phyloP scores from a whole-genome alignment of 257 asterid genomes.

The Scutellaria minor region DNA sequence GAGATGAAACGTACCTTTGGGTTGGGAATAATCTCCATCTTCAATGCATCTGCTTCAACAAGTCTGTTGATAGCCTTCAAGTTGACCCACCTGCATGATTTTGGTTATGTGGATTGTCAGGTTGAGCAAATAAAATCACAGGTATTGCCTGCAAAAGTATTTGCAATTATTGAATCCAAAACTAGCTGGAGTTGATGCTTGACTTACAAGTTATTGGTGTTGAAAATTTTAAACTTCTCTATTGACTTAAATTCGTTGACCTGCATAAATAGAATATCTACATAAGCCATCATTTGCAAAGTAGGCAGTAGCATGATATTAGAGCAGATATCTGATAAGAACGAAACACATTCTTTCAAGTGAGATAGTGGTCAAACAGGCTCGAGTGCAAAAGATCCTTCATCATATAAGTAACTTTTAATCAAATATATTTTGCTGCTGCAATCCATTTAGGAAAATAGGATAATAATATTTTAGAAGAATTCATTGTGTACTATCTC shows the following conservation, averaged over 20 bases:
- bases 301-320: constrained; percentile 29
- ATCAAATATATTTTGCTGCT: not conserved
- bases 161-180: constrained; percentile 11
- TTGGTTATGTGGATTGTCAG: constrained; percentile 27
- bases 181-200: constrained; percentile 15
- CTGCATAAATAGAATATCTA: constrained; percentile 49
- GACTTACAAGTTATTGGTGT: constrained; percentile 96
- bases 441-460: constrained; percentile 15
- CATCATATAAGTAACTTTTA: not conserved
- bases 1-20: constrained; percentile 66
- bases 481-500: constrained; percentile 16
- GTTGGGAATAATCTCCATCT: constrained; percentile 98
- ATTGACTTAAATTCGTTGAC: constrained; percentile 92
- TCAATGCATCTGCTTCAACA: constrained; percentile 73
- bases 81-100: constrained; percentile 86
- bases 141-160: constrained; percentile 6
- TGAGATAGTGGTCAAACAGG: constrained; percentile 19
- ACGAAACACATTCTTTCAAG: not conserved
- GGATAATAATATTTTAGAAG: not conserved
- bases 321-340: constrained; percentile 3
- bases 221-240: constrained; percentile 98
- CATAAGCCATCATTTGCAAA: constrained; percentile 22
- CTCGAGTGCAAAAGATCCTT: not conserved
- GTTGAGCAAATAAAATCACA: not conserved
- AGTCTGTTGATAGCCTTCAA: constrained; percentile 83